phyloP scores from a whole-genome alignment of 345 rosid genomes.

The Eucalyptus regnans region DNA sequence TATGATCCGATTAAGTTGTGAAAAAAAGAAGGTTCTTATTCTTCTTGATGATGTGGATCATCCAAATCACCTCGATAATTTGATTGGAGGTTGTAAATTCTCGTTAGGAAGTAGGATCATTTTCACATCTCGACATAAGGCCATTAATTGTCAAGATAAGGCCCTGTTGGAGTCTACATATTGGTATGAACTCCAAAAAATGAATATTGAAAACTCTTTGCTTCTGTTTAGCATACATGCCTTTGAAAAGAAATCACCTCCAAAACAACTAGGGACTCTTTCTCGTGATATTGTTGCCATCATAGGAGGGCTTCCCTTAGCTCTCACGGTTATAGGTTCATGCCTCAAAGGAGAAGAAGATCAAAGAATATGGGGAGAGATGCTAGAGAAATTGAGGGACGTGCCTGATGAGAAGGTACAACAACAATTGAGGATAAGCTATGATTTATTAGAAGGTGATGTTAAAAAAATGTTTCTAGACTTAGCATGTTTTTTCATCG shows the following conservation, averaged over 20 bases:
- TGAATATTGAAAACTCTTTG: too few relatives aligned
- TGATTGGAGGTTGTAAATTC: too few relatives aligned
- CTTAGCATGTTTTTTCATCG: not conserved
- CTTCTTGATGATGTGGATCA: too few relatives aligned
- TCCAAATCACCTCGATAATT: accelerated
- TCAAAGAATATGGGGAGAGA: accelerated
- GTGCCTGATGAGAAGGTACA: accelerated
- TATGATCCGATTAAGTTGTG: accelerated
- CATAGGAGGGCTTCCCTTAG: not conserved
- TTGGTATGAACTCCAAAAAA: too few relatives aligned
- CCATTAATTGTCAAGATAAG: too few relatives aligned
- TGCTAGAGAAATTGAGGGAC: accelerated
- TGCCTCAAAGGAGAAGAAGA: too few relatives aligned
- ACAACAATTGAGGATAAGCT: too few relatives aligned
- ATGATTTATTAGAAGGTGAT: too few relatives aligned
- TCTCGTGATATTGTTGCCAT: too few relatives aligned
- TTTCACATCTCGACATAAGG: too few relatives aligned
- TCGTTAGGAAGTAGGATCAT: accelerated
- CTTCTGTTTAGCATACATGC: not conserved
- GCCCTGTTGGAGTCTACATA: too few relatives aligned
- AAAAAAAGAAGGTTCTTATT: too few relatives aligned
- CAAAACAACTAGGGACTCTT: accelerated
- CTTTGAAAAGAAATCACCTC: accelerated
- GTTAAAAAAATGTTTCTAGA: not conserved
- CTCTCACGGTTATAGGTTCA: not conserved